Evolutionary conservation across 208 protist species (phyloP).

Genomic region (Leishmania tropica): DNA sequence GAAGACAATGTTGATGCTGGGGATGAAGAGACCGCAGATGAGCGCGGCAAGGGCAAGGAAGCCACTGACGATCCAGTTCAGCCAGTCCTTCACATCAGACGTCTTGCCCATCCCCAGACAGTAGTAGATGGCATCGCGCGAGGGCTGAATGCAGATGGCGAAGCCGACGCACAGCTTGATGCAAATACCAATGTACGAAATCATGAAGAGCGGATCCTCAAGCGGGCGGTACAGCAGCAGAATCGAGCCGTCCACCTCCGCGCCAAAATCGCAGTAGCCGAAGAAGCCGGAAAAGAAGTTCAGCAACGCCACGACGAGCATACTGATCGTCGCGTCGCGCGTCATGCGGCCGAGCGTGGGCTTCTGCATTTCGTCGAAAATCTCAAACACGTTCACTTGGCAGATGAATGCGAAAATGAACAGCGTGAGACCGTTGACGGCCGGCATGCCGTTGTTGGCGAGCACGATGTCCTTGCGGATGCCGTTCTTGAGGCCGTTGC

Average conservation of each 20-base stretch:
- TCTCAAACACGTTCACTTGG: constrained; percentile 80
- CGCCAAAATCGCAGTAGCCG: constrained; percentile 81
- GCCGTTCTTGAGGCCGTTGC: constrained; percentile 44
- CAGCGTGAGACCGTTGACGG: constrained; percentile 63
- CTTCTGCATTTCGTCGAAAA: constrained; percentile 73
- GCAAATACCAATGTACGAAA: constrained; percentile 72
- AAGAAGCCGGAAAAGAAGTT: constrained; percentile 78
- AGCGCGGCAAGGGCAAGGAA: constrained; percentile 56
- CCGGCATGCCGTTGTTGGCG: constrained; percentile 38
- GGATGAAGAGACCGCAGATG: constrained; percentile 78
- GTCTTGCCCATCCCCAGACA: constrained; percentile 51
- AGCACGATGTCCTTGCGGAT: constrained; percentile 40
- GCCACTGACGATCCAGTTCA: constrained; percentile 52
- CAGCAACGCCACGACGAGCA: constrained; percentile 52
- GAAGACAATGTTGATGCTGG: constrained; percentile 81
- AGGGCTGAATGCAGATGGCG: constrained; percentile 70
- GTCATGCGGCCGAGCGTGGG: constrained; percentile 51
- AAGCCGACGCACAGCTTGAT: constrained; percentile 85
- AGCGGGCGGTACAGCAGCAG: constrained; percentile 58
- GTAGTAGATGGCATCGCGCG: constrained; percentile 77
- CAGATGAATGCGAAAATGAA: constrained; percentile 86
- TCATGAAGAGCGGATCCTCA: constrained; percentile 46
- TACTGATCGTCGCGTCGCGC: constrained; percentile 53
- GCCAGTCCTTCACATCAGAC: constrained; percentile 47
- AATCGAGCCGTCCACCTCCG: constrained; percentile 48